Percentiles rank a stretch among this genome's conserved stretches.
Evolutionary conservation across 208 protist genomes (phyloP).

Genomic region (Lotmaria passim): DNA sequence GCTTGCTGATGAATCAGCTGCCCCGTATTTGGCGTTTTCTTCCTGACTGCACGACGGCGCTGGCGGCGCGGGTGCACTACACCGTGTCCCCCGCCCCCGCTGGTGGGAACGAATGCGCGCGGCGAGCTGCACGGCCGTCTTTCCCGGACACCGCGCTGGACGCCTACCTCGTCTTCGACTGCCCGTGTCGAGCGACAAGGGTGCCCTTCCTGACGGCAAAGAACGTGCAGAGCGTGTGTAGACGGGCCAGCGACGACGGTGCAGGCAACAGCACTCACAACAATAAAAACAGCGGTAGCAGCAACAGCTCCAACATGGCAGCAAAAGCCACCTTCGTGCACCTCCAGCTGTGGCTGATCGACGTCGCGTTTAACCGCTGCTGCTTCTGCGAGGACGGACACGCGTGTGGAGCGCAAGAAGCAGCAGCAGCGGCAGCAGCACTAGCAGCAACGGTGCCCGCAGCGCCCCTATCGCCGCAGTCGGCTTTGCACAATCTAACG

Average conservation of each 20-base stretch:
- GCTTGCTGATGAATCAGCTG: constrained; percentile 52
- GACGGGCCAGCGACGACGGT: constrained; percentile 1
- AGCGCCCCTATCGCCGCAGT: no score
- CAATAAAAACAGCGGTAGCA: background rate
- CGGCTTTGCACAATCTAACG: no score
- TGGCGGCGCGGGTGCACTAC: constrained; percentile 23
- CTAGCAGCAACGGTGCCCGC: no score
- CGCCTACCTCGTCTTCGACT: constrained; percentile 29
- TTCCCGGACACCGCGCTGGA: constrained; percentile 28
- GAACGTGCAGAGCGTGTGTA: constrained; percentile 28
- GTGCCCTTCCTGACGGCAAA: constrained; percentile 31
- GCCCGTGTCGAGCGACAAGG: constrained; percentile 8
- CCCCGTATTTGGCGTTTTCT: constrained; percentile 47
- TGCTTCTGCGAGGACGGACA: constrained; percentile 28
- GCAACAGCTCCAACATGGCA: background rate
- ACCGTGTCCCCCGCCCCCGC: background rate
- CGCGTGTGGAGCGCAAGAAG: background rate
- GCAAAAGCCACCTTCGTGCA: background rate
- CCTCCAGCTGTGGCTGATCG: constrained; percentile 29
- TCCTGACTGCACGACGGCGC: constrained; percentile 15
- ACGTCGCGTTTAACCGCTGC: constrained; percentile 34
- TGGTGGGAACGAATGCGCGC: background rate
- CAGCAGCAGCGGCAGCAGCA: background rate
- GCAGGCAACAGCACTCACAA: no score
- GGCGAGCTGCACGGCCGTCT: background rate